These are phyloP conservation scores for Zopfia rhizophila DNA, from an alignment of 2,329 filamentous ascomycete species.

Conservation along the genomic window DNA sequence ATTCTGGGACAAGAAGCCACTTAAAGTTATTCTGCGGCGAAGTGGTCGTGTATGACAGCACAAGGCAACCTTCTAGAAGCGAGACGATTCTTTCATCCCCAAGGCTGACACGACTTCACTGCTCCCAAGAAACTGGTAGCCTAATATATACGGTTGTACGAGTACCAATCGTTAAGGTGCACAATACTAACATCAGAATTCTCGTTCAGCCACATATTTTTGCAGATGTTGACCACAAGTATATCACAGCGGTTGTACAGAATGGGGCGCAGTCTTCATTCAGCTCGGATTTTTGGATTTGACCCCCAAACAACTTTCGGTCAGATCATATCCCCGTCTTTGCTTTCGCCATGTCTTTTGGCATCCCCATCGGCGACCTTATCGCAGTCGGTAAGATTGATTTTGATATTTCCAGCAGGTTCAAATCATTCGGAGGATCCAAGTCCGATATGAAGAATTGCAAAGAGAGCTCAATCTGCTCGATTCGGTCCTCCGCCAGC, in stretches of 20 bases:
- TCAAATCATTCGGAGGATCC: conserved; percentile 19
- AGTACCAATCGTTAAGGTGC: no score
- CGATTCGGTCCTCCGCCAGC: conserved; percentile 12
- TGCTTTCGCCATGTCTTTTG: conserved; percentile 27
- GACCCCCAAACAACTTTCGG: neutral
- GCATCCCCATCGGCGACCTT: conserved; percentile 40
- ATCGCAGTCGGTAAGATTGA: conserved; percentile 36
- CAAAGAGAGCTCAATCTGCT: conserved; percentile 18
- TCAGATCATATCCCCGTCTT: neutral
- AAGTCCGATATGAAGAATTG: conserved; percentile 29
- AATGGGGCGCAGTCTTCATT: conserved; percentile 6
- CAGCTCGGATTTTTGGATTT: neutral
- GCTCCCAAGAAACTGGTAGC: no score
- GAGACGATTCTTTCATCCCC: no score
- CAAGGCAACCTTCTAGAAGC: no score
- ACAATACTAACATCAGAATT: no score
- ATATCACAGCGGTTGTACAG: conserved; percentile 11
- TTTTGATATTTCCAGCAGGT: conserved; percentile 23
- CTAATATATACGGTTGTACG: no score
- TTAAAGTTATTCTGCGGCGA: conserved; percentile 11
- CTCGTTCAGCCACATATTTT: no score
- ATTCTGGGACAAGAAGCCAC: conserved; percentile 21
- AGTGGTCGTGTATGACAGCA: no score
- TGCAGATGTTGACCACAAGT: no score
- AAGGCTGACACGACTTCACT: no score